Evolutionary conservation across 2,329 filamentous ascomycete species (phyloP), one percentile per base, ranked within the genome.

Genomic region (Aspergillus sp.): DNA sequence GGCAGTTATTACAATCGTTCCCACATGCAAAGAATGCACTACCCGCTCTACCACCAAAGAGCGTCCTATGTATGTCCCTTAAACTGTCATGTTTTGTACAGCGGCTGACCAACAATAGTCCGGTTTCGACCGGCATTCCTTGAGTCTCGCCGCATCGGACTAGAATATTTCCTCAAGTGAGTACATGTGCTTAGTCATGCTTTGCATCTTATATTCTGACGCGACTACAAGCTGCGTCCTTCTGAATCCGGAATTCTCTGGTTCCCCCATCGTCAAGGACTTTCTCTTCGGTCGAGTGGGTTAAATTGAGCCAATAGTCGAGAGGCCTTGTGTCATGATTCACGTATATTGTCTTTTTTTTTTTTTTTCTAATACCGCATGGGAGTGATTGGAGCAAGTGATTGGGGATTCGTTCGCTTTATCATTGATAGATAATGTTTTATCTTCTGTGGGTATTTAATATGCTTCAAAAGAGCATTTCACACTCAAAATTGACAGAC

Each of bases 151-250:
- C 83, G 88, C 57, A 78, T 82, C 38, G 91, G 90, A 5, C 74
- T 98, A 50, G 84, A 88, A 63, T 95, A 97, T 65, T 98, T 97
- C 65, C 73, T 98, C 47, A 95, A 95, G 90, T 95, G 73, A 51
- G 86, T 75, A 15, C 4, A 39, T 20, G 1, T 4, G 3, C 7
- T 9, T 7, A 39, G 7, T 20, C 19, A 10, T 19, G 17, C 19
- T 19, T 22, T 39, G n/a, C n/a, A 7, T 15, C n/a, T 33, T 33
- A 37, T 39, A 19, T 22, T 22, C 37, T 39, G 19, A 39, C 17
- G 19, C 19, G 17, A 20, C 37, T 12, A 20, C 62, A 95, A 95
- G 89, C 64, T 96, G 90, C 71, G 84, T 96, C 52, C 72, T 97
- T 55, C 73, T 96, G 25, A 96, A 96, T 66, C 91, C 91, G 0